phyloP scores from a whole-genome alignment of 1,139 yeast genomes.

The Protomyces macrosporus region DNA sequence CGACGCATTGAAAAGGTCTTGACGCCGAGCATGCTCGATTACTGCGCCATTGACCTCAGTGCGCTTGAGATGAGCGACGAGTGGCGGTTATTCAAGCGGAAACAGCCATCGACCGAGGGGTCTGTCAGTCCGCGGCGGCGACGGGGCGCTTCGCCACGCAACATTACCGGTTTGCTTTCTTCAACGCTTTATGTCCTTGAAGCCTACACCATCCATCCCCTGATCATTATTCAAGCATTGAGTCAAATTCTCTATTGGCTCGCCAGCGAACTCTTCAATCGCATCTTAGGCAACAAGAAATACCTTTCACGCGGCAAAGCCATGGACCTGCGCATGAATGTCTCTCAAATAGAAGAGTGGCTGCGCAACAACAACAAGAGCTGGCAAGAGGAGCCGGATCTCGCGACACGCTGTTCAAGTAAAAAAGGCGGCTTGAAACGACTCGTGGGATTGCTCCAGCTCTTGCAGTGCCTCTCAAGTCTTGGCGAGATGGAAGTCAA shows the following conservation, averaged over 20 bases:
- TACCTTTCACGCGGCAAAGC: slow-evolving; percentile 79
- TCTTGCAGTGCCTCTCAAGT: slow-evolving; percentile 81
- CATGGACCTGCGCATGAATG: slow-evolving; percentile 77
- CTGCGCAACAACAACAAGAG: slow-evolving; percentile 55
- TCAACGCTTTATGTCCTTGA: slow-evolving; percentile 82
- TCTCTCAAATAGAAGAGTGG: slow-evolving; percentile 91
- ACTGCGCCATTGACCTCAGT: slow-evolving; percentile 44
- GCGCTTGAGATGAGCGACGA: slow-evolving; percentile 43
- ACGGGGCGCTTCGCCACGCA: slow-evolving; percentile 78
- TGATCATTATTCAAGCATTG: slow-evolving; percentile 68
- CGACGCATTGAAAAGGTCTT: slow-evolving; percentile 40
- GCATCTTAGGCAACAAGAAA: slow-evolving; percentile 57
- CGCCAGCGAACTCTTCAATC: slow-evolving; percentile 66
- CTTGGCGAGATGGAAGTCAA: slow-evolving; percentile 47
- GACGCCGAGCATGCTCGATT: slow-evolving; percentile 43
- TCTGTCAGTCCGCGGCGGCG: slow-evolving; percentile 60
- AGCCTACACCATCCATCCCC: slow-evolving; percentile 71
- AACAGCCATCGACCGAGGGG: slow-evolving; percentile 50
- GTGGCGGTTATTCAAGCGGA: slow-evolving; percentile 43
- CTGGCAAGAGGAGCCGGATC: slow-evolving; percentile 19
- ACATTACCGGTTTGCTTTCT: slow-evolving; percentile 77
- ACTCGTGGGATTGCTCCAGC: slow-evolving; percentile 72
- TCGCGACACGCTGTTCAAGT: slow-evolving; percentile 30
- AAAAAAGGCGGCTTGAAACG: slow-evolving; percentile 41
- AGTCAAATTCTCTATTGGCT: slow-evolving; percentile 77